Conservation (phyloP, 495 filamentous ascomycete genomes). For the Neurospora sp. region DNA sequence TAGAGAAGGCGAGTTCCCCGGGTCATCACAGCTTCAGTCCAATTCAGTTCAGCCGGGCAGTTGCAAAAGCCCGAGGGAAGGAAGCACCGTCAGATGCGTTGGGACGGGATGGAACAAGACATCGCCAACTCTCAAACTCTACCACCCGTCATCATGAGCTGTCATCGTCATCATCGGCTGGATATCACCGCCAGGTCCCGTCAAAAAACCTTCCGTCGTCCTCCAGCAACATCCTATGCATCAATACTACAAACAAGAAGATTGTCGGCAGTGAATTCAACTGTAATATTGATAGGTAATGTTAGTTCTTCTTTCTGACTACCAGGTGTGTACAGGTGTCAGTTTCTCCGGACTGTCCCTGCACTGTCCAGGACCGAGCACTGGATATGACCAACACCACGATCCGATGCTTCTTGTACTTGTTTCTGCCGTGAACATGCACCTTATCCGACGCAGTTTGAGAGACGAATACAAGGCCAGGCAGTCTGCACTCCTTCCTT, state of each 20-base stretch:
- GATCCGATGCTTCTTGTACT: not conserved
- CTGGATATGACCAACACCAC: not conserved
- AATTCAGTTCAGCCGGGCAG: not conserved
- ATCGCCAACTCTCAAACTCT: not conserved
- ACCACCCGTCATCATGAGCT: not conserved
- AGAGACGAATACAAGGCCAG: not conserved
- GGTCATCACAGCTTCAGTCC: not conserved
- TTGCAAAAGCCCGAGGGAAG: not conserved
- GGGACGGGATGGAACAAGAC: not conserved
- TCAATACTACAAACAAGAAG: not conserved
- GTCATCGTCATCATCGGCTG: not conserved
- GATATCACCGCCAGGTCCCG: not conserved
- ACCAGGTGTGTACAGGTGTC: not conserved
- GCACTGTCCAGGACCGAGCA: not conserved
- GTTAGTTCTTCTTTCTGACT: not conserved
- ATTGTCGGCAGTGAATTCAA: not conserved
- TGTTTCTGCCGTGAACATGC: not conserved
- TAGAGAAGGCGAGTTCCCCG: not conserved
- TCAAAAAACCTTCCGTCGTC: not conserved
- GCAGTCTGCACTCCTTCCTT: not conserved
- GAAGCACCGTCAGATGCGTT: not conserved
- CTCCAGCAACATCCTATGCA: not conserved
- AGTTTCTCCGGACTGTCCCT: not conserved
- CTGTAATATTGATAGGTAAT: not conserved
- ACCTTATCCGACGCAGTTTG: not conserved